Conservation (phyloP, 2,329 filamentous ascomycete genomes). For the Pestalotiopsis sp. region DNA sequence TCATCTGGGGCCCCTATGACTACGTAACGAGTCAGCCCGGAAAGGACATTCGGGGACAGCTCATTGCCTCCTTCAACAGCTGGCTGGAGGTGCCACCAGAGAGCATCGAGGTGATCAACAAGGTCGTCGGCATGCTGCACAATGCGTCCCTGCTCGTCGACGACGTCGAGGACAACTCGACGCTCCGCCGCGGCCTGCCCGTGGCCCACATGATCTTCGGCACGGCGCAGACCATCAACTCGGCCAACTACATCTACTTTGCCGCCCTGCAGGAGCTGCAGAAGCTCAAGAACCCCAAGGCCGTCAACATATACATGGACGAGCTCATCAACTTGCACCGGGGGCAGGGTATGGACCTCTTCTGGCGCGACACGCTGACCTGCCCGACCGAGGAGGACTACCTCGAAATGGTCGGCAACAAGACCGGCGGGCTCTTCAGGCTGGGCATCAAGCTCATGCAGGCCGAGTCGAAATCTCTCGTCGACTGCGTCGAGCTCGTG, state of each 20-base stretch:
- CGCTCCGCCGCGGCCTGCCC: conserved; percentile 76
- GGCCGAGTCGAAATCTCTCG: conserved; percentile 60
- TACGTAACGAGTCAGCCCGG: conserved; percentile 80
- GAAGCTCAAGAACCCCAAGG: conserved; percentile 67
- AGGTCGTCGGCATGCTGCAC: conserved; percentile 83
- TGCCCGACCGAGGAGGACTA: conserved; percentile 88
- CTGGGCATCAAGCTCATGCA: conserved; percentile 89
- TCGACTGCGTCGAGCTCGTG: conserved; percentile 81
- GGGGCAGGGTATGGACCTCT: conserved; percentile 89
- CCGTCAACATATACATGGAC: conserved; percentile 75
- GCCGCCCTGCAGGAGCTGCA: conserved; percentile 74
- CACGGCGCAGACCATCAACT: conserved; percentile 86
- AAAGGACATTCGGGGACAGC: conserved; percentile 80
- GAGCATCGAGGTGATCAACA: conserved; percentile 74
- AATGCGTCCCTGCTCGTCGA: conserved; percentile 83
- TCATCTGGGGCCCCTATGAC: conserved; percentile 77
- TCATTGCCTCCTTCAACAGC: conserved; percentile 80
- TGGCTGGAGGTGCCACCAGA: conserved; percentile 76
- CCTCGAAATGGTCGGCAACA: conserved; percentile 91
- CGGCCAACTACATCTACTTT: conserved; percentile 89
- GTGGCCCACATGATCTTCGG: conserved; percentile 87
- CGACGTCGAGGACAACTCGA: conserved; percentile 83
- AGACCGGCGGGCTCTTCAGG: conserved; percentile 85
- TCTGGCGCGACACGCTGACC: conserved; percentile 83
- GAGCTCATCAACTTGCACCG: conserved; percentile 84